A percentile compares a stretch with the other conserved stretches of the same genome.
phyloP scores from a whole-genome alignment of 306 rosid species.

The Pyrus pyrifolia region DNA sequence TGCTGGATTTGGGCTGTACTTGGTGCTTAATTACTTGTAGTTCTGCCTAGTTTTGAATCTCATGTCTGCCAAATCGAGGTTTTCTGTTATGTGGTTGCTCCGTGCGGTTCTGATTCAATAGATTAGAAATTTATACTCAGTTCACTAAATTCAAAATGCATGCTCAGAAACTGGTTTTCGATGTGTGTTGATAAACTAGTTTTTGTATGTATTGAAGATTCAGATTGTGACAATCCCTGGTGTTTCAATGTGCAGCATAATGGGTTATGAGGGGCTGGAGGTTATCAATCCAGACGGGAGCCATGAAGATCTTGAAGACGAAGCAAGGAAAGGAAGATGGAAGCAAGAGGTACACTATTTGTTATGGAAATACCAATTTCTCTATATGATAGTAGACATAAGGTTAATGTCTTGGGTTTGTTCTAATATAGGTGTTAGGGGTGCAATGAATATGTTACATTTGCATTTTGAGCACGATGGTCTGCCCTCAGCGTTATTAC shows the following conservation, averaged over 20 bases:
- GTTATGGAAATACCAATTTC: neutral
- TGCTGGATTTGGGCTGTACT: neutral
- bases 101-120: neutral
- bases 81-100: neutral
- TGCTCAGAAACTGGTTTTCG: neutral
- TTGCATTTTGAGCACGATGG: neutral
- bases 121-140: neutral
- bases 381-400: neutral
- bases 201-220: neutral
- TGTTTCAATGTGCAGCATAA: neutral
- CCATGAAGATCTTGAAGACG: constrained; percentile 79
- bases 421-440: neutral
- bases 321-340: constrained; percentile 93
- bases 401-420: neutral
- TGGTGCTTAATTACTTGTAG: neutral
- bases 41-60: neutral
- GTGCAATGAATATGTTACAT: neutral
- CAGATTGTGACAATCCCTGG: neutral
- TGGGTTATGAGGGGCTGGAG: constrained; percentile 80
- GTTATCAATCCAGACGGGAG: constrained; percentile 94
- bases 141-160: neutral
- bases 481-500: neutral
- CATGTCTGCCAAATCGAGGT: neutral
- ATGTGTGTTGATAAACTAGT: neutral
- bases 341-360: constrained; percentile 58